Base-by-base conservation (phyloP, 2,329 filamentous ascomycete species). In the Ophiosphaerella korrae region DNA sequence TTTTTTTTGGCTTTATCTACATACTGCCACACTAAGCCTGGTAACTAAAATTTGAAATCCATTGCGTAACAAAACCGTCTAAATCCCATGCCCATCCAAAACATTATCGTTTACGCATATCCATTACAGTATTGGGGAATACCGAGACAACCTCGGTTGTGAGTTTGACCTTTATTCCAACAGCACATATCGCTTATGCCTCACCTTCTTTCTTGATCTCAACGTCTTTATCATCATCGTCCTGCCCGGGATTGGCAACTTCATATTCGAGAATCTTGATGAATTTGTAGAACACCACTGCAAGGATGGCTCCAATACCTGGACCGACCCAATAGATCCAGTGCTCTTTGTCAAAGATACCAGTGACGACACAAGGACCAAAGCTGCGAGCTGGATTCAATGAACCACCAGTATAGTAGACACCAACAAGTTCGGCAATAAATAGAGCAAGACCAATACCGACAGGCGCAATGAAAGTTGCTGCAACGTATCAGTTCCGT, bases 381-480 rank as follows among this genome's bases (percentile, higher is more conserved):
- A 80, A 77, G 14, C 71, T 74, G 42, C 77, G 75, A 12, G 77
- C 77, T 7, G 77, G 77, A 46, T 80, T 79, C 23, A 79, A 68
- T 2, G 72, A 75, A 32, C 76, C 76, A 35, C 76, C 76, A 3
- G 76, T 79, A 60, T 76, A 79, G 65, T 72, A 78, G 18, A 78
- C 76, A 73, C 80, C 80, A 14, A 77, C 74, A 34, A 84, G 61
- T 50, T 84, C 78, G 0, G 75, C 75, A 47, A 90, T 80, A 72
- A 91, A 90, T 54, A 91, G 80, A 0, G 87, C 80, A 7, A 90
- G 74, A 1, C 88, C 89, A 62, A 92, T 89, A 11, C 85, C 87
- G 3, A 91, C 75, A 0, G 88, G 88, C 0, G 88, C 88, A 2
- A 90, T 74, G 65, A 83, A 89, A 0, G 88, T 90, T 3, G 84